Evolutionary conservation across 2,329 filamentous ascomycete species (phyloP), one percentile per base, ranked within the genome.

Genomic region (Trichophyton verrucosum): DNA sequence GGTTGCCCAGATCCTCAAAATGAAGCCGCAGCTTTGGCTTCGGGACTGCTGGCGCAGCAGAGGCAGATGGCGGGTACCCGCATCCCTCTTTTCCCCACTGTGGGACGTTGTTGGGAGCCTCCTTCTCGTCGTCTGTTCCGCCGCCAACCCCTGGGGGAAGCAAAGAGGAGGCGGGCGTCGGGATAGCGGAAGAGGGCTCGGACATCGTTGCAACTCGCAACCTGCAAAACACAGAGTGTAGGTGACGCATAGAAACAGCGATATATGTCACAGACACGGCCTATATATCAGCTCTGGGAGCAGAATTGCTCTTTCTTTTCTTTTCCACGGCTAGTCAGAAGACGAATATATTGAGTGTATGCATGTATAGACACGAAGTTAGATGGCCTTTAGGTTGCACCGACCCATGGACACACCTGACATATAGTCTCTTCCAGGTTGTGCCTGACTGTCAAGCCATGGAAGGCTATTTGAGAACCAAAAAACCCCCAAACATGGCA

Each of bases 1-100:
- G 68, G 62, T 73, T 68, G 17, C 68, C 64, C 44, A 74, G 66
- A 44, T 72, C 70, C 55, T 69, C 63, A 24, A 69, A 65, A 30
- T 73, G 69, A 30, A 76, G 70, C 11, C 71, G 73, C 40, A 75
- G 64, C 56, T 72, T 75, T 40, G 71, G 71, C 33, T 65, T 65
- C 13, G 69, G 70, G n/a, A 66, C 36, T 9, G 55, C 44, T 9
- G 53, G 53, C 17, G 55, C 55, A 42, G n/a, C 55, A 30, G 44
- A 22, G 49, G 46, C 46, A 3, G 27, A n/a, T 6, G 13, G 53
- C n/a, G 53, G n/a, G 36, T 13, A 9, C 20, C 40, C 40, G 13
- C 24, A 59, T 46, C 42, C 57, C 4, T 59, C 40, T n/a, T 33
- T 47, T 9, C 33, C 24, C 44, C 49, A 53, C 27, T 53, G 49